Percentiles rank a stretch among this genome's conserved stretches.
These are phyloP conservation scores for Arbutus unedo DNA, from an alignment of 148 eudicot genomes.

Conservation along the genomic window DNA sequence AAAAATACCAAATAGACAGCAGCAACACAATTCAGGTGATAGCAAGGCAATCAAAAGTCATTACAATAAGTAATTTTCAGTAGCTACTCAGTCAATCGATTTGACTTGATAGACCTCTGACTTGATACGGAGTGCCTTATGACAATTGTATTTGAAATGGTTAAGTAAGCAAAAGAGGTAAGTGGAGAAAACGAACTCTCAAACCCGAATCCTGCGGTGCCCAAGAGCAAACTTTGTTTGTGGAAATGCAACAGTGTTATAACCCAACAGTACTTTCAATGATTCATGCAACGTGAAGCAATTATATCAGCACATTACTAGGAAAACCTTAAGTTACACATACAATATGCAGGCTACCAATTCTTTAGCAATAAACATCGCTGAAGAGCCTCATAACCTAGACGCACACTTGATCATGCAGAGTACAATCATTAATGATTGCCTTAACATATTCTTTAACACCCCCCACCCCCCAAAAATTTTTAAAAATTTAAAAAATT, in stretches of 20 bases:
- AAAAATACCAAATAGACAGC: neutral
- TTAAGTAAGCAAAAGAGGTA: neutral
- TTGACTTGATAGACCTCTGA: neutral
- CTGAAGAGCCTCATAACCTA: too few relatives aligned
- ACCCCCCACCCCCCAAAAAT: too few relatives aligned
- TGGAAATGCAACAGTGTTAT: neutral
- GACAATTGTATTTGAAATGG: neutral
- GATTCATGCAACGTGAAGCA: neutral
- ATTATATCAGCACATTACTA: neutral
- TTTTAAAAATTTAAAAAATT: too few relatives aligned
- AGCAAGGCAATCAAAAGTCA: neutral
- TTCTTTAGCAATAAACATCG: neutral
- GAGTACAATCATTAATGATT: too few relatives aligned
- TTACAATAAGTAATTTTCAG: neutral
- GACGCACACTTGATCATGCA: too few relatives aligned
- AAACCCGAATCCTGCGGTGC: neutral
- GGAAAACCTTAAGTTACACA: neutral
- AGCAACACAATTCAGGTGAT: neutral
- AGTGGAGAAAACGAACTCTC: neutral
- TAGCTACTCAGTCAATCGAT: neutral
- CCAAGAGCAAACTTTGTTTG: neutral
- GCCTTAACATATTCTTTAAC: too few relatives aligned
- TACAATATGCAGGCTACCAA: neutral
- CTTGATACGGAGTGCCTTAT: neutral
- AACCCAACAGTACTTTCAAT: neutral